Base-by-base conservation (phyloP, 2,329 filamentous ascomycete genomes). In the Fusarium poae region DNA sequence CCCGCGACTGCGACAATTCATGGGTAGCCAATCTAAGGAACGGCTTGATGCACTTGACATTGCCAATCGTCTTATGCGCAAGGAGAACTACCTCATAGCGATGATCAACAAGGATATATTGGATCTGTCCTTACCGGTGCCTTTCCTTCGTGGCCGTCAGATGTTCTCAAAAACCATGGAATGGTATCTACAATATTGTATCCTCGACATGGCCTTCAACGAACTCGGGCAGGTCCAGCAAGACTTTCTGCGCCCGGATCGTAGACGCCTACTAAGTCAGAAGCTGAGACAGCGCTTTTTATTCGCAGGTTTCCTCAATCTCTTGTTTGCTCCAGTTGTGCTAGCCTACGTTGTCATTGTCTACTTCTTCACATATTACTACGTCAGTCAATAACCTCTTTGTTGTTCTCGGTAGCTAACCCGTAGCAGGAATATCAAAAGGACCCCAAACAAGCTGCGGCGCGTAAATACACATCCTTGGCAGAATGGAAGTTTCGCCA, bases 401-500 rank as follows among this genome's bases (percentile, higher is more conserved):
- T 2, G 20, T 15, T 13, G 15, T 32, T 9, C 11, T 15, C 15
- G 11, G 29, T 23, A 29, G 25, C 63, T 72, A 51, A 72, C 46
- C 7, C 9, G 21, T 12, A 43, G 5, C 63, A 93, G 91, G 95
- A 99, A 82, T 97, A 97, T 76, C 94, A 97, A 79, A 97, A 94
- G 75, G 97, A 97, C 67, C 95, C 93, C 1, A 90, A 94, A 67
- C 87, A 97, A 37, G 92, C 92, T n/a, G 91, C 93, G 11, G 78
- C 79, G 18, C 89, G 96, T 40, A 91, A 94, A 70, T 99, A 97
- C 77, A 98, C 95, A 0, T 92, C 94, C 2, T 87, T 97, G 51
- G 96, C 96, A 0, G 92, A 97, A 77, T 99, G 96, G 96, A 98
- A 97, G 75, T 97, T 99, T 68, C 91, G 96, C 48, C 95, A 98